phyloP scores from a whole-genome alignment of 176 grass and related monocot species.

The Oryza meridionalis region DNA sequence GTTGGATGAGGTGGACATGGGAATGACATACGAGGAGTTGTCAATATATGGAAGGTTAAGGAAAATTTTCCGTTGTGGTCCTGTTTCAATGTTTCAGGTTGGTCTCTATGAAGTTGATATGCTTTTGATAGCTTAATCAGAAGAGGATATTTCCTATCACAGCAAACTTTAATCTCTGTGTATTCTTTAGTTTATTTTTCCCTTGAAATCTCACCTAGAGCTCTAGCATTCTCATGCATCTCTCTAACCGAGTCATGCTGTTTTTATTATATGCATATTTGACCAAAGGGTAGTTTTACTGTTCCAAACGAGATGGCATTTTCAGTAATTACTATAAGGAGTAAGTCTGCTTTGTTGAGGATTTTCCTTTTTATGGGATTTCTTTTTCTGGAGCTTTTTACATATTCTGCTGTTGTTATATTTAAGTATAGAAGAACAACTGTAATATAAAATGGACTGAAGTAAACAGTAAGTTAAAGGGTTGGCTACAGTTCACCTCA shows the following conservation, averaged over 20 bases:
- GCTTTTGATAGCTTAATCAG: background rate
- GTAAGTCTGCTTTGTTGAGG: background rate
- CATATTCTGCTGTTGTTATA: background rate
- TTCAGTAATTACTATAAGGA: background rate
- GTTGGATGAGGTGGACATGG: conserved; percentile 99
- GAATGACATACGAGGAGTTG: conserved; percentile 97
- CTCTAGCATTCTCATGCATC: background rate
- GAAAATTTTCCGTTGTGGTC: conserved; percentile 97
- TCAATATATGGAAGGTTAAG: conserved; percentile 93
- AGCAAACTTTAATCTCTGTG: background rate
- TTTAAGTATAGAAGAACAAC: background rate
- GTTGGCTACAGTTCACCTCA: background rate
- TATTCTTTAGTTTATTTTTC: background rate
- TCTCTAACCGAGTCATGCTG: background rate
- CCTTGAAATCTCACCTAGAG: background rate
- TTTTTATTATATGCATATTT: conserved; percentile 14
- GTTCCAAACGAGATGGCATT: background rate
- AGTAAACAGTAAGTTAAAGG: background rate
- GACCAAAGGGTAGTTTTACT: background rate
- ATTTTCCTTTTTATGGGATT: background rate
- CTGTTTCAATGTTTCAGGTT: conserved; percentile 97
- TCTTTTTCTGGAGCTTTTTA: background rate
- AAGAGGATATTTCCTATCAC: background rate
- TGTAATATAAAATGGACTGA: background rate
- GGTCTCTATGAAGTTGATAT: conserved; percentile 27